Base-by-base conservation (phyloP, 805 yeast genomes). In the Kuraishia cidri region DNA sequence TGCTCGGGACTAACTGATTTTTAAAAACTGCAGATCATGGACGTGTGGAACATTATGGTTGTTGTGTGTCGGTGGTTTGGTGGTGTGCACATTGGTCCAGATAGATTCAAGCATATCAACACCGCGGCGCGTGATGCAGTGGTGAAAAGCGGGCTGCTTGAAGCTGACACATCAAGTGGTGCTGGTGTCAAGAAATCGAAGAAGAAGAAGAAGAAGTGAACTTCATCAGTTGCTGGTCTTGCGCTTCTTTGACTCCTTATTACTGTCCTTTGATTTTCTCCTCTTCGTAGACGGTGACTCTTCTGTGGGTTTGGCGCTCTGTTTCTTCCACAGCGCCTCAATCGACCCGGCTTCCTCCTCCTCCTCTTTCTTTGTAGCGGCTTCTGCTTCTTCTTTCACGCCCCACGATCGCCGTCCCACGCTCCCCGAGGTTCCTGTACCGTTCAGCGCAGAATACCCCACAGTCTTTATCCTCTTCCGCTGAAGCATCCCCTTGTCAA, bases 51-150 rank as follows among this genome's bases (percentile, higher is more conserved):
- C 50, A 84, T 83, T 4, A 70, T 87, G 41, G 95, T 88, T 3
- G 85, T 79, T 7, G 95, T 90, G 2, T 74, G 82, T 22, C 60
- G 98, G 38, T 90, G 97, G 96, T 92, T 72, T 52, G 96, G 95
- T 12, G 98, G 98, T 4, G 67, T 69, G 0, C 94, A 81, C 42
- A 56, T 92, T 15, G 98, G 98, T 0, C 92, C 97, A 1, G 97
- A 85, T 54, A 63, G 95, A 40, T 92, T 92, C 62, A 87, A 83
- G 46, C 97, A 92, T 53, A 92, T 92, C 37, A 92, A 90, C 48
- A 66, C 87, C 3, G 74, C 86, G 1, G 88, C 97, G 0, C 65
- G 97, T 47, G 92, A 86, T 31, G 96, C 90, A 0, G 66, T 92
- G 0, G 56, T 75, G 2, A 69, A 62, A 33, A 94, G 85, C 3